Evolutionary conservation across 2,329 filamentous ascomycete genomes (phyloP), one percentile per base, ranked within the genome.

Genomic region (Nigrograna mackinnonii): DNA sequence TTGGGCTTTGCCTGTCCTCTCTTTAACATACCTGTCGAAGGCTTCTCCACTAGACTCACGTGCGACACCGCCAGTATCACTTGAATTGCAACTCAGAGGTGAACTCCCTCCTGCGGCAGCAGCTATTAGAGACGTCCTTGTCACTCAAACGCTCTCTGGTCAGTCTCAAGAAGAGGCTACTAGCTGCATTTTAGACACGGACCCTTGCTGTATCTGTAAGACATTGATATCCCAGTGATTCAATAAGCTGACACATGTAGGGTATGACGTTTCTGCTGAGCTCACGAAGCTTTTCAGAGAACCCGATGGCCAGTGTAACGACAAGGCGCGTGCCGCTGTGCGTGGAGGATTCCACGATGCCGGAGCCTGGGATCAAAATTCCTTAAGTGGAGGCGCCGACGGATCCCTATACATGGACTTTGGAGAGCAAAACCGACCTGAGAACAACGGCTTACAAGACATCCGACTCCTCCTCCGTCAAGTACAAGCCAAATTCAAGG

Each of bases 391-490:
- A 12, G 71, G 70, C 28, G 71, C 70, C 13, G 70, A 74, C 40
- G 71, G 71, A 28, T 72, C 68, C 2, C 56, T 74, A 9, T 46
- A 71, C 14, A 66, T 73, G 44, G 54, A 63, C 21, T 54, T 65
- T 31, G 56, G 61, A 18, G 71, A 73, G 44, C 56, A 67, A 16
- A 44, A 51, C 9, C 58, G 71, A 3, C 22, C 49, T 1, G 67
- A 71, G 28, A 69, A 82, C 58, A 62, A 56, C n/a, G 78, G 77
- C 0, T 65, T 82, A 4, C 57, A 69, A 41, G 60, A 54, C 6
- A 73, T 77, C 30, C 70, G 69, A 5, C 46, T 44, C 3, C 56
- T 69, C 18, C 67, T 75, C 3, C 57, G 62, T 26, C 44, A 47
- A 2, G 69, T 77, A 51, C 70, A 70, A 39, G 45, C 53, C 16